Evolutionary conservation across 1,139 yeast species (phyloP).

Genomic region (Sugiyamaella neomexicana): DNA sequence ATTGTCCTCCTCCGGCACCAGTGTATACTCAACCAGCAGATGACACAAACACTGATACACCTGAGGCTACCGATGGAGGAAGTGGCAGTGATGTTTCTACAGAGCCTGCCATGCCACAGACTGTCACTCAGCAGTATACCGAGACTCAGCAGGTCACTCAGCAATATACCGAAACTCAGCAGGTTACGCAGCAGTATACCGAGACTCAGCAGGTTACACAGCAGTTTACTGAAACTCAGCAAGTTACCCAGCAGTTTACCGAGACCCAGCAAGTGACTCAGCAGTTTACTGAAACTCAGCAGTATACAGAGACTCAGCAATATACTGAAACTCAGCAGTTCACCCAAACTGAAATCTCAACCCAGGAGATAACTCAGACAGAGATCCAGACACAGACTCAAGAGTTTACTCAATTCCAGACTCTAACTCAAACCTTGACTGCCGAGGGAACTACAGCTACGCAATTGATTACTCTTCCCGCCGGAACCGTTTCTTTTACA

Average conservation of each 20-base stretch:
- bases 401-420: slow-evolving; percentile 13
- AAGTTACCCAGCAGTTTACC: slow-evolving; percentile 1
- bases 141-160: slow-evolving; percentile 1
- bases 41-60: neutral
- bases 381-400: slow-evolving; percentile 5
- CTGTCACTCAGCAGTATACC: slow-evolving; percentile 4
- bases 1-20: slow-evolving; percentile 13
- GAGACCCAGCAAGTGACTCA: neutral
- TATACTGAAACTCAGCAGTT: neutral
- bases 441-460: slow-evolving; percentile 8
- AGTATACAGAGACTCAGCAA: slow-evolving; percentile 1
- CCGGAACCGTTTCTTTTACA: slow-evolving; percentile 16
- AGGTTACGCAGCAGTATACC: slow-evolving; percentile 2
- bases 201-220: neutral
- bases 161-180: slow-evolving; percentile 5
- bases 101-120: slow-evolving; percentile 13
- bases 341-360: slow-evolving; percentile 8
- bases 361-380: slow-evolving; percentile 1
- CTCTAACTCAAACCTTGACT: slow-evolving; percentile 13
- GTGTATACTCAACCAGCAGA: neutral
- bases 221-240: neutral
- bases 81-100: slow-evolving; percentile 10
- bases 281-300: neutral
- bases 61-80: slow-evolving; percentile 2
- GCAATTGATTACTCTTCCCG: slow-evolving; percentile 12